Conservation (phyloP, 2,329 filamentous ascomycete genomes). For the Cylindrodendrum hubeiense region DNA sequence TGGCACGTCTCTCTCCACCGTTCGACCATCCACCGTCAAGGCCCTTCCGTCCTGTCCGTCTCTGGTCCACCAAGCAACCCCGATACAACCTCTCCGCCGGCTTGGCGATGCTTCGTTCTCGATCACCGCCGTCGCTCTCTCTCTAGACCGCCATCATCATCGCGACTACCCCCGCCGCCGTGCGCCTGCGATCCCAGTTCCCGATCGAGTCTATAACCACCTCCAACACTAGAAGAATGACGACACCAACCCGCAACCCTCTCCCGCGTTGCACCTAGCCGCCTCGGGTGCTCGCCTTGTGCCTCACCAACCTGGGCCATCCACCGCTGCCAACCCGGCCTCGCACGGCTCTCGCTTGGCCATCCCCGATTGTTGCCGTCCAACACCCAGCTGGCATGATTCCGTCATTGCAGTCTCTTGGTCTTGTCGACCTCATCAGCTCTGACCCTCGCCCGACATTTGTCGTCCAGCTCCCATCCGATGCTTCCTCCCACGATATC, state of each 20-base stretch:
- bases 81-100: not conserved
- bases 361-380: constrained; percentile 14
- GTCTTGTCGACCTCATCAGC: constrained; percentile 55
- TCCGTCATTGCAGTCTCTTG: constrained; percentile 44
- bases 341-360: constrained; percentile 8
- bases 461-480: constrained; percentile 45
- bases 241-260: constrained; percentile 13
- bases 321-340: not conserved
- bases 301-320: constrained; percentile 4
- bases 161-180: not conserved
- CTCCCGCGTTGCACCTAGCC: constrained; percentile 25
- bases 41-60: constrained; percentile 2
- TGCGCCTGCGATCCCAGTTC: constrained; percentile 7
- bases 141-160: not conserved
- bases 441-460: constrained; percentile 58
- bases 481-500: constrained; percentile 34
- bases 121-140: not conserved
- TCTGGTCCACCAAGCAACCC: constrained; percentile 18
- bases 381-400: constrained; percentile 37
- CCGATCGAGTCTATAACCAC: constrained; percentile 1
- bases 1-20: constrained; percentile 10
- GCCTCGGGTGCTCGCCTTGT: constrained; percentile 18
- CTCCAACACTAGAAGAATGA: constrained; percentile 23
- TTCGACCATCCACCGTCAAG: not conserved
- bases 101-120: constrained; percentile 24